These are phyloP conservation scores for Cetraspora pellucida DNA, from an alignment of 192 early-diverging fungal species.

Conservation along the genomic window DNA sequence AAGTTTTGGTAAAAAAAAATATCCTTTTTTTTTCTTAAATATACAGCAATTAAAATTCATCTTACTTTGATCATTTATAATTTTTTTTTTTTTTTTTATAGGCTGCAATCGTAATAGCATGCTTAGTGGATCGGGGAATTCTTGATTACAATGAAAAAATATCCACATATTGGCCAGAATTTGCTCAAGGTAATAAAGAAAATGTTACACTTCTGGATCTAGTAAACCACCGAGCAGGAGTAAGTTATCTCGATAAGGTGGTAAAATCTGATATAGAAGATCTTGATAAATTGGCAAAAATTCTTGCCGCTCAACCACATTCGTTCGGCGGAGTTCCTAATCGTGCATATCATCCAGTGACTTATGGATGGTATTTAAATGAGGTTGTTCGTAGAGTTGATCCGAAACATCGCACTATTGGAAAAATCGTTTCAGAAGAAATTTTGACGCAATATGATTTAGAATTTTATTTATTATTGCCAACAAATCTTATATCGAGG, in stretches of 20 bases:
- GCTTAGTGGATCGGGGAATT: conserved; percentile 58
- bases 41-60: not conserved
- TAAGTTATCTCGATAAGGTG: conserved; percentile 56
- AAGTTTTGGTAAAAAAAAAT: conserved; percentile 54
- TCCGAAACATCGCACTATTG: conserved; percentile 60
- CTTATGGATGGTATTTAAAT: conserved; percentile 74
- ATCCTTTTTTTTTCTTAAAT: not conserved
- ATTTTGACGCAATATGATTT: conserved; percentile 52
- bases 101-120: conserved; percentile 56
- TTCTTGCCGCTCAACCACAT: conserved; percentile 63
- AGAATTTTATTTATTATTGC: conserved; percentile 53
- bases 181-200: conserved; percentile 69
- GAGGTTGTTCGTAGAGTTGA: conserved; percentile 70
- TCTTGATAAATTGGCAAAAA: conserved; percentile 50
- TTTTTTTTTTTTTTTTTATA: not conserved
- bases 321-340: conserved; percentile 58
- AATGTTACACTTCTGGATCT: conserved; percentile 64
- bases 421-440: conserved; percentile 59
- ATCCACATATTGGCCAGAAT: conserved; percentile 72
- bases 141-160: conserved; percentile 57
- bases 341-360: conserved; percentile 65
- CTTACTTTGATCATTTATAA: not conserved
- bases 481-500: too few species aligned
- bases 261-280: conserved; percentile 49
- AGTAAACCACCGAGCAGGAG: conserved; percentile 67